Percentiles rank a stretch among this genome's conserved stretches.
These are phyloP conservation scores for Fistulinella prunicolor DNA, from an alignment of 768 basidiomycete species.

Conservation along the genomic window DNA sequence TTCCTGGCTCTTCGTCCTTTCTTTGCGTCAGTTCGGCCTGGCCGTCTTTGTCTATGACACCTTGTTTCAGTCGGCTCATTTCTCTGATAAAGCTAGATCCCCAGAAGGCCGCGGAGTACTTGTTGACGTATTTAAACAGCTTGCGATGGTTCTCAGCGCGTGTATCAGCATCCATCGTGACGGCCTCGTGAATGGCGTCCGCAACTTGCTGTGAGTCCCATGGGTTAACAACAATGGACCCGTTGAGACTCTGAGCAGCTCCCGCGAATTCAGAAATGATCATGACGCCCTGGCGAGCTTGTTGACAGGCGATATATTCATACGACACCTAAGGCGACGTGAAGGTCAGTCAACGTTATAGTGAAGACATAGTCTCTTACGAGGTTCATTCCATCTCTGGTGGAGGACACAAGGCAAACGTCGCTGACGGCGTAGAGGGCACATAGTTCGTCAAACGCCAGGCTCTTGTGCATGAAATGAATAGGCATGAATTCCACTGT, in stretches of 20 bases:
- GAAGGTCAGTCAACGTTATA: conserved; percentile 9
- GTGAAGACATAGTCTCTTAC: conserved; percentile 44
- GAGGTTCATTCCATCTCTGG: conserved; percentile 98
- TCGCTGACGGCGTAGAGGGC: conserved; percentile 98
- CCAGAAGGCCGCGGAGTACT: conserved; percentile 93
- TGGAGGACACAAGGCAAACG: conserved; percentile 92
- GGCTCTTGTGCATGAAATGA: conserved; percentile 97
- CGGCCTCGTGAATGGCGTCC: conserved; percentile 93
- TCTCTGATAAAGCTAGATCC: conserved; percentile 87
- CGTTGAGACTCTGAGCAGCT: conserved; percentile 93
- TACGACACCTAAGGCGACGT: conserved; percentile 78
- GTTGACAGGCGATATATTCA: conserved; percentile 96
- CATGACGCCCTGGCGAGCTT: conserved; percentile 91
- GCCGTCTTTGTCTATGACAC: conserved; percentile 33
- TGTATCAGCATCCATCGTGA: conserved; percentile 79
- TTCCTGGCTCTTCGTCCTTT: conserved; percentile 38
- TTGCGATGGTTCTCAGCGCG: conserved; percentile 94
- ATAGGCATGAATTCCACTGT: conserved; percentile 99
- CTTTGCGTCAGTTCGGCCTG: conserved; percentile 35
- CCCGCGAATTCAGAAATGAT: conserved; percentile 99
- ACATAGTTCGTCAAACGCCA: conserved; percentile 91
- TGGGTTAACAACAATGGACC: conserved; percentile 95
- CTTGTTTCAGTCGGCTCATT: conserved; percentile 61
- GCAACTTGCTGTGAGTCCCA: conserved; percentile 99
- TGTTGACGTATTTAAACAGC: conserved; percentile 94